Evolutionary conservation across 306 rosid species (phyloP).

Genomic region (apple (Malus domestica)): DNA sequence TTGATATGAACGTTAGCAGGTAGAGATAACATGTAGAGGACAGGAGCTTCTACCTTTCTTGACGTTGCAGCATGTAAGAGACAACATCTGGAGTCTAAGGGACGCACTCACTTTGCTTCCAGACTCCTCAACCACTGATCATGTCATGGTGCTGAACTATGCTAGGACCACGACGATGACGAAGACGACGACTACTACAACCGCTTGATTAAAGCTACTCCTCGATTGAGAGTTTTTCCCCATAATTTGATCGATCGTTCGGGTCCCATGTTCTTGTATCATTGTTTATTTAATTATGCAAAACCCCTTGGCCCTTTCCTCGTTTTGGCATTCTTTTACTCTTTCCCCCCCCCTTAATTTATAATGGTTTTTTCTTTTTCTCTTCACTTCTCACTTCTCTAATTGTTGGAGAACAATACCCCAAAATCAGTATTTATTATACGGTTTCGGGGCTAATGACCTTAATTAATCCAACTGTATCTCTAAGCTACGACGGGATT

Average conservation of each 20-base stretch:
- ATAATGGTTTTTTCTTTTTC: background rate
- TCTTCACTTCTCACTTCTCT: background rate
- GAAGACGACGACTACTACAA: background rate
- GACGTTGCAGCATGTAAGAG: conserved; percentile 93
- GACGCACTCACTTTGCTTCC: conserved; percentile 59
- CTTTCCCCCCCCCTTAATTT: background rate
- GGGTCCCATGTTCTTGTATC: conserved; percentile 19
- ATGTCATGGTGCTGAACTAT: conserved; percentile 81
- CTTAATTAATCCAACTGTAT: conserved; percentile 30
- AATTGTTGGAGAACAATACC: conserved; percentile 30
- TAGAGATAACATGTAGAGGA: conserved; percentile 96
- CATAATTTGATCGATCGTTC: conserved; percentile 6
- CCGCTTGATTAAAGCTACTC: background rate
- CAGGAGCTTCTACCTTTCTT: conserved; percentile 67
- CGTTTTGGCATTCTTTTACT: conserved; percentile 6
- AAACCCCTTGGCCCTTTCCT: conserved; percentile 1
- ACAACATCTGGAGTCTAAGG: conserved; percentile 71
- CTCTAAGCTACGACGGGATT: background rate
- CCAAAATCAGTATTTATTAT: conserved; percentile 8
- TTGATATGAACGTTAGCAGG: conserved; percentile 34
- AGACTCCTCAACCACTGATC: conserved; percentile 63
- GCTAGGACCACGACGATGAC: conserved; percentile 31
- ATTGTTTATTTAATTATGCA: conserved; percentile 41
- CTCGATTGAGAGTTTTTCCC: background rate
- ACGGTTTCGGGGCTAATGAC: conserved; percentile 24